A percentile compares a stretch with the other conserved stretches of the same genome.
Evolutionary conservation across 2,329 filamentous ascomycete genomes (phyloP).

Genomic region (Lasiodiplodia sp.): DNA sequence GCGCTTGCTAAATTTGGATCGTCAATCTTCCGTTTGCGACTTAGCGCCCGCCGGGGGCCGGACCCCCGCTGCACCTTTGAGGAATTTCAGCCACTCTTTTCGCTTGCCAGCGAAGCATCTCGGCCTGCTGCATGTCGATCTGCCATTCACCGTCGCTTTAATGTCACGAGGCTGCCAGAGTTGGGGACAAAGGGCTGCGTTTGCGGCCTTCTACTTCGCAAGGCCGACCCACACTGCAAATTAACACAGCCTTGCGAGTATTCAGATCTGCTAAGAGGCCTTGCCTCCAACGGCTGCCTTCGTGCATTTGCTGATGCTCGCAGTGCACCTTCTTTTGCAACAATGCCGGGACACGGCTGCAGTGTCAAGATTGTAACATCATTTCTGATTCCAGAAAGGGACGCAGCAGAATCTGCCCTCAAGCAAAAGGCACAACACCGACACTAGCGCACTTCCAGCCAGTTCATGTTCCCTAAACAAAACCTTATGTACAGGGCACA

Average conservation of each 20-base stretch:
- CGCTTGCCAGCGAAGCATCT: neutral
- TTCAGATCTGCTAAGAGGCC: neutral
- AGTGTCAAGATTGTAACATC: neutral
- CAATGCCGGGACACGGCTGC: no score
- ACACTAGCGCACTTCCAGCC: neutral
- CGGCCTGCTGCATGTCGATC: neutral
- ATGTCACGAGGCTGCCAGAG: neutral
- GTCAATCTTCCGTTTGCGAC: neutral
- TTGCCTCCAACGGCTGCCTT: neutral
- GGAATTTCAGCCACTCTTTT: neutral
- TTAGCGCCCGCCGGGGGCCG: neutral
- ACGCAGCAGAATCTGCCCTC: neutral
- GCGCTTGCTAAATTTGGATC: slow-evolving; percentile 18
- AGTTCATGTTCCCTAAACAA: neutral
- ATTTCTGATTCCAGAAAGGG: no score
- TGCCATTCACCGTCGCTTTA: neutral
- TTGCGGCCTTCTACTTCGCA: neutral
- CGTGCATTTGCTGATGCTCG: neutral
- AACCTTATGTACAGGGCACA: neutral
- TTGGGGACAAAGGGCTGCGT: neutral
- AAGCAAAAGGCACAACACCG: neutral
- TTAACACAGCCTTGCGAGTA: neutral
- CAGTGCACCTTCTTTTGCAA: no score
- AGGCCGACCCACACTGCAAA: neutral
- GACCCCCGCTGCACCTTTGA: neutral